Conservation (phyloP, 345 rosid genomes). For the Eutrema japonicum region DNA sequence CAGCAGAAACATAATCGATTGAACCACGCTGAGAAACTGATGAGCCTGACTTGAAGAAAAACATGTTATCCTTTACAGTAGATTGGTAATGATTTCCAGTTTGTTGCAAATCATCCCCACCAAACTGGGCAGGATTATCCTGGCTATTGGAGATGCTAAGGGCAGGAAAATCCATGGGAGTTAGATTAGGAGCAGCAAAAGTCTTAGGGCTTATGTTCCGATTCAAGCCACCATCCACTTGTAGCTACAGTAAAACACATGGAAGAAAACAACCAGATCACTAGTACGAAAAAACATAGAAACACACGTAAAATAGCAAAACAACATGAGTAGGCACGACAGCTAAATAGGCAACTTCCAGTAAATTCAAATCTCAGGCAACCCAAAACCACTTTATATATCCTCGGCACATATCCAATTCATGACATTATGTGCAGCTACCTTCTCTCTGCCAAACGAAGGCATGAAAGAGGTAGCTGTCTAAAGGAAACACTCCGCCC, state of each 20-base stretch:
- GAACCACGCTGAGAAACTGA: constrained; percentile 64
- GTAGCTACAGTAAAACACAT: constrained; percentile 65
- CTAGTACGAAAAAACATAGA: constrained; percentile 5
- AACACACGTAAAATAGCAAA: constrained; percentile 5
- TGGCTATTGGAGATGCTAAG: constrained; percentile 66
- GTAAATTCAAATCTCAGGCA: background rate
- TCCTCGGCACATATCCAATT: background rate
- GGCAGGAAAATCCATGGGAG: constrained; percentile 84
- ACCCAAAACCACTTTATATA: background rate
- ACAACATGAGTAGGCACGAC: background rate
- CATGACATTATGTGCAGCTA: background rate
- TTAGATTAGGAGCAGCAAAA: constrained; percentile 73
- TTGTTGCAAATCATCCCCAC: constrained; percentile 73
- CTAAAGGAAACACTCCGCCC: background rate
- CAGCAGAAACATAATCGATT: constrained; percentile 88
- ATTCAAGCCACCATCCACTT: constrained; percentile 81
- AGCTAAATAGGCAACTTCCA: constrained; percentile 1
- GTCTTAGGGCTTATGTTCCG: constrained; percentile 74
- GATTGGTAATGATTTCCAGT: constrained; percentile 62
- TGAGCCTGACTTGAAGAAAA: constrained; percentile 70
- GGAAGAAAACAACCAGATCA: constrained; percentile 21
- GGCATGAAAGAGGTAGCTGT: constrained; percentile 37
- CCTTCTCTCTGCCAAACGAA: no score
- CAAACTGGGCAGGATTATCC: constrained; percentile 59
- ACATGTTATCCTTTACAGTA: constrained; percentile 71